Evolutionary conservation across 2,329 filamentous ascomycete genomes (phyloP), one percentile per base, ranked within the genome.

Genomic region (Kalmusia sp.): DNA sequence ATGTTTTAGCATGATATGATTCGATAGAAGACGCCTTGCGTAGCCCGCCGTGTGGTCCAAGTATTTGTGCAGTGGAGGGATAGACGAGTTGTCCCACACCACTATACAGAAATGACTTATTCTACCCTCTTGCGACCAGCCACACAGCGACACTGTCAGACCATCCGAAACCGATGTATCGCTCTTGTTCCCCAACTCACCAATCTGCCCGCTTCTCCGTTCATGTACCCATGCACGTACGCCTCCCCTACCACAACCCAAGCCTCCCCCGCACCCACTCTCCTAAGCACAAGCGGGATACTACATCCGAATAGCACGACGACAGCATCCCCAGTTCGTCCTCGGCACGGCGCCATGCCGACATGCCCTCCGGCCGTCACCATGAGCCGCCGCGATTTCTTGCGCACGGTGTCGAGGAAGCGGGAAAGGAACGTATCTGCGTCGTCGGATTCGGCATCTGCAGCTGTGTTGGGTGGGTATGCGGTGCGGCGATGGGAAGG

Each of bases 281-380:
- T 38, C 8, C 70, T 56, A 5, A 76, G 39, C 0, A 75, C 55
- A 15, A 75, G 61, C 2, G 73, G 73, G 4, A 76, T 73, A 39
- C 67, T 73, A 41, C 73, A 76, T 0, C 70, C 72, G 22, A 67
- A 67, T 4, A 75, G 14, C 24, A 75, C 58, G 6, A 62, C 72
- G 8, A 74, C 54, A 8, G 60, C 56, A 49, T 74, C 71, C 8
- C 71, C 71, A 2, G 51, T 46, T 7, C 56, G 46, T 6, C 64
- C 64, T 34, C 64, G 58, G 51, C 68, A 69, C 2, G 67, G 71
- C n/a, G 61, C 65, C 56, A 70, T 59, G 5, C 68, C 70, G 12
- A 72, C 49, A 19, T 53, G 34, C 3, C 63, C 67, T 15, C 62
- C 53, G 9, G 55, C 51, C 0, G 69, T 69, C 7, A 67, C 51